Percentiles rank a stretch among this genome's conserved stretches.
Conservation (phyloP, 1,139 yeast species). For the Diutina mesorugosa region DNA sequence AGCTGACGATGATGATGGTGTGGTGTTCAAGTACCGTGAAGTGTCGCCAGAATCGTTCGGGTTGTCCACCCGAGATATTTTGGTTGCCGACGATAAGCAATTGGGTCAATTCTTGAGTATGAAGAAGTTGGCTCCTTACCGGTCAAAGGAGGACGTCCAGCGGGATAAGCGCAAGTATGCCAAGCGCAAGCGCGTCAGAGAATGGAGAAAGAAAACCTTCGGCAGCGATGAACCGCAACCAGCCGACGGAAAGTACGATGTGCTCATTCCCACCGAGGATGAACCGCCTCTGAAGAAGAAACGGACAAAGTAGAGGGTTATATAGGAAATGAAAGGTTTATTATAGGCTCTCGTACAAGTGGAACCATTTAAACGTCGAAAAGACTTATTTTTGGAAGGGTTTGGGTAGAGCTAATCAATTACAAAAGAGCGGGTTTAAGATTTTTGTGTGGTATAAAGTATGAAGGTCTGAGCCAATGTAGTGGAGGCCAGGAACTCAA, state of each 20-base stretch:
- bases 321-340: slow-evolving; percentile 72
- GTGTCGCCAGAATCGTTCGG: slow-evolving; percentile 95
- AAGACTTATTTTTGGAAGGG: too few species aligned
- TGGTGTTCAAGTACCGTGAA: slow-evolving; percentile 67
- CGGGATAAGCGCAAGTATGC: slow-evolving; percentile 79
- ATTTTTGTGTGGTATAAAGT: slow-evolving; percentile 49
- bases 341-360: slow-evolving; percentile 28
- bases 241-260: slow-evolving; percentile 14
- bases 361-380: slow-evolving; percentile 40
- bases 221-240: slow-evolving; percentile 15
- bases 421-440: slow-evolving; percentile 15
- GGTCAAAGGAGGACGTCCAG: slow-evolving; percentile 57
- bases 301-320: slow-evolving; percentile 63
- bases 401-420: too few species aligned
- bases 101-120: slow-evolving; percentile 76
- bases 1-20: slow-evolving; percentile 24
- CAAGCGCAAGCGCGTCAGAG: slow-evolving; percentile 69
- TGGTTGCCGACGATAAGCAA: slow-evolving; percentile 79
- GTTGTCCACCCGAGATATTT: slow-evolving; percentile 71
- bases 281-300: slow-evolving; percentile 68
- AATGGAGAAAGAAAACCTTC: slow-evolving; percentile 85
- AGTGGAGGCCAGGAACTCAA: too few species aligned
- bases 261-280: slow-evolving; percentile 49
- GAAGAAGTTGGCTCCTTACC: slow-evolving; percentile 87
- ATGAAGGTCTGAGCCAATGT: neutral